These are phyloP conservation scores for Penicillium arizonense DNA, from an alignment of 495 filamentous ascomycete species.

Conservation along the genomic window DNA sequence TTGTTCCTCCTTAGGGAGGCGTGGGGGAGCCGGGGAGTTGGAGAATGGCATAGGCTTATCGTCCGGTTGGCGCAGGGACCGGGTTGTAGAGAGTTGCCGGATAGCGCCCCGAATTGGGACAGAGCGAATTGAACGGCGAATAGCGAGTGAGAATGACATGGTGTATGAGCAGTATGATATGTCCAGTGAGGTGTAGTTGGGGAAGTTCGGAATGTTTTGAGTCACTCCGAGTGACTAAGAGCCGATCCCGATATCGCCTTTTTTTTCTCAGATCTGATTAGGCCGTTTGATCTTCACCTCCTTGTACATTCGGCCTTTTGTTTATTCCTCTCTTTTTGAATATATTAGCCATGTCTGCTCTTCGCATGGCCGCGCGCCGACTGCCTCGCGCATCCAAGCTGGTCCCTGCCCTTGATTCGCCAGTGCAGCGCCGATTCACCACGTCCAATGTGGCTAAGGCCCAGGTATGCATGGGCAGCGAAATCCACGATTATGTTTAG, in stretches of 20 bases:
- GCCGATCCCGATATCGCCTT: constrained; percentile 38
- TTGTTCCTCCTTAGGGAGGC: constrained; percentile 84
- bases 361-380: constrained; percentile 42
- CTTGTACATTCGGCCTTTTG: not conserved
- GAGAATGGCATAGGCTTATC: constrained; percentile 39
- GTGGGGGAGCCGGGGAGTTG: constrained; percentile 69
- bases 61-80: constrained; percentile 26
- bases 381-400: constrained; percentile 33
- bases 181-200: constrained; percentile 1
- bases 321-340: not conserved
- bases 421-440: constrained; percentile 37
- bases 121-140: constrained; percentile 20
- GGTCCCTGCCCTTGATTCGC: constrained; percentile 34
- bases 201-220: constrained; percentile 14
- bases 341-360: constrained; percentile 18
- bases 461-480: constrained; percentile 11
- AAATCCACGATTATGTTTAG: not conserved
- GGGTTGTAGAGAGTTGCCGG: constrained; percentile 35
- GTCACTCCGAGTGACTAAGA: constrained; percentile 27
- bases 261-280: constrained; percentile 15
- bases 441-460: constrained; percentile 22
- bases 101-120: constrained; percentile 19
- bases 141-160: constrained; percentile 15
- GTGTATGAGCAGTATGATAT: constrained; percentile 2
- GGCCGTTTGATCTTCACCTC: not conserved